Base-by-base conservation (phyloP, 495 filamentous ascomycete genomes). In the Penicillium samsonianum region DNA sequence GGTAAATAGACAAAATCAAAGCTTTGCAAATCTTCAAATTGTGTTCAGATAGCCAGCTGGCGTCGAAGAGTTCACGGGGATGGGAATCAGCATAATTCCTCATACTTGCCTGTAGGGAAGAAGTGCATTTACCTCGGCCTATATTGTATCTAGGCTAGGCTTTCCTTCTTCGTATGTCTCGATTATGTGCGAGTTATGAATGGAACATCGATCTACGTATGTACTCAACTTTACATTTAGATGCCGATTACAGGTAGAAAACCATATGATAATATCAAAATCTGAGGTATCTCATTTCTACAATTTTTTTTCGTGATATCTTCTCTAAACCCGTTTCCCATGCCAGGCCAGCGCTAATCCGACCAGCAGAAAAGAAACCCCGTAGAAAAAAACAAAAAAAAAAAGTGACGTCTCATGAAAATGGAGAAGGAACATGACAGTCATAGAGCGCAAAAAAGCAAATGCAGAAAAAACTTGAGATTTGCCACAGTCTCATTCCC, bases 271-370 rank as follows among this genome's bases (percentile, higher is more conserved):
- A 12, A 50, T 49, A 43, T 19, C 26, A 37, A 42, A 50, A 49
- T 40, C 7, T 14, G 52, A 67, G 65, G 63, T 69, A 61, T 67
- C 64, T 67, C 64, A 62, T 62, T 63, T 61, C 57, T 60, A 67
- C 54, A 65, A 43, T 31, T 43, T 62, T 67, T 66, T 66, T 62
- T 56, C 56, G 61, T 62, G 10, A 54, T 42, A 53, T 55, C 61
- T 60, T 67, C 61, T 62, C 56, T 65, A 62, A 63, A 57, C 55
- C 57, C 61, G 57, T 61, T 58, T 65, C 45, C 59, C 65, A 75
- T 68, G 66, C 65, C 67, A 67, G 64, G 69, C 60, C 67, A 71
- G 68, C 68, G 70, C 73, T 72, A 64, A 70, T 74, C 70, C 58
- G 63, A 70, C 70, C 72, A 70, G 59, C 68, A 71, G 61, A 68